Conservation (phyloP, 2,329 filamentous ascomycete genomes). For the Aspergillus fumigatiaffinis region DNA sequence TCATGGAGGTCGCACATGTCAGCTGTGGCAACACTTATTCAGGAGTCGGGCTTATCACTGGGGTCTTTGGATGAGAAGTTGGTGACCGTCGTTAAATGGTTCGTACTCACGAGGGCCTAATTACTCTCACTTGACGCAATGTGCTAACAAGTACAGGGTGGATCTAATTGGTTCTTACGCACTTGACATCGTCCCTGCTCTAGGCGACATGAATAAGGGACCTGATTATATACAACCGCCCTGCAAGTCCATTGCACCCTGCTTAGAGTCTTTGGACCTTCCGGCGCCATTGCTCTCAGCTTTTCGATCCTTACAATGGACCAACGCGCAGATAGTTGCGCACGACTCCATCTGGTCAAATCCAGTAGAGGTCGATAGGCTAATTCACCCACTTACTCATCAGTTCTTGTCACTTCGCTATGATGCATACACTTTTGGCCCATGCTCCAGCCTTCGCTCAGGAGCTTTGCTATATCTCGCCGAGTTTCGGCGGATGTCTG, state of each 20-base stretch:
- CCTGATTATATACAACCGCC: not conserved
- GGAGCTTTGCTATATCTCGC: not conserved
- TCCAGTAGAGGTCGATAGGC: not conserved
- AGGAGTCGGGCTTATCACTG: not conserved
- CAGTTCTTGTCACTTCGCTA: not conserved
- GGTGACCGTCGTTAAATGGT: not conserved
- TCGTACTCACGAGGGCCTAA: not conserved
- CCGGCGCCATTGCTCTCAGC: not conserved
- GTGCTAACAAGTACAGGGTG: not conserved
- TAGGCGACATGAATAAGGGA: rapidly evolving
- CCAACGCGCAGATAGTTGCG: not conserved
- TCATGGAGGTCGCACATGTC: not conserved
- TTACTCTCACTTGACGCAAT: not conserved
- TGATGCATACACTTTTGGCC: not conserved
- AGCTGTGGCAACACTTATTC: not conserved
- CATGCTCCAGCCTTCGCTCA: not conserved
- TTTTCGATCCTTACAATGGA: not conserved
- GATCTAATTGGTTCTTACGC: not conserved
- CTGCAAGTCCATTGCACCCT: too few relatives aligned
- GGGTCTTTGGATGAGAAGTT: not conserved
- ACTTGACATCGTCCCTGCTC: not conserved
- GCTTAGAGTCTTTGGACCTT: not conserved
- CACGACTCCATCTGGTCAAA: not conserved
- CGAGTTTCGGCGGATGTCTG: not conserved
- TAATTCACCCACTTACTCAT: not conserved